Base-by-base conservation (phyloP, 768 basidiomycete species). In the Cyclocybe cylindracea region DNA sequence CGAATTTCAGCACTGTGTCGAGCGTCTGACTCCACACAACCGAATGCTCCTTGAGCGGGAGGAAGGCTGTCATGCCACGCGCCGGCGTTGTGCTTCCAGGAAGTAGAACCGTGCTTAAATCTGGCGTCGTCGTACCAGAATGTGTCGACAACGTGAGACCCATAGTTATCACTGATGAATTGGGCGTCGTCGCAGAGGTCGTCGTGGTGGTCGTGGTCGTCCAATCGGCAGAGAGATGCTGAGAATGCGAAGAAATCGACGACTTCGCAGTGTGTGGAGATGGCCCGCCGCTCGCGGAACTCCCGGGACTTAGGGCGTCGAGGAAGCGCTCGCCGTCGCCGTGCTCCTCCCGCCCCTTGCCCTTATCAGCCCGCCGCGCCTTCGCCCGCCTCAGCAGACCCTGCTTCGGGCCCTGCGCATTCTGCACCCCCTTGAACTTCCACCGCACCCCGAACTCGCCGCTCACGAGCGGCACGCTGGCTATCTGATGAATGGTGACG, bases 361-460 rank as follows among this genome's bases (percentile, higher is more conserved):
- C 65, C 53, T 65, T 66, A 36, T 64, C 61, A 32, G 48, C 41
- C 54, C 40, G 18, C 29, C 55, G 62, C 29, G 56, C 61, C 59
- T 66, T 66, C 36, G 69, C 61, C 18, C 66, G 58, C 8, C 61
- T 63, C 40, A 79, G 61, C 32, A 83, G 59, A 3, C 80, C 77
- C 29, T 61, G 58, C 61, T 77, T 71, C 14, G 70, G 54, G 10
- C 68, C 65, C 2, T 76, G 63, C 1, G 65, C 54, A 7, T 57
- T 56, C 35, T 73, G 69, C 2, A 74, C 75, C 56, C 83, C 77
- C 72, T 83, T 87, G 68, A 90, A 80, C 66, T 82, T 85, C 87
- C 89, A 90, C 16, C 77, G 73, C 5, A 86, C 78, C 14, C 75
- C 82, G 61, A 90, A 89, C 61, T 87, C 79, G 55, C 89, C 89